Conservation (phyloP, 1,284 basidiomycete species). For the Heterobasidion irregulare region DNA sequence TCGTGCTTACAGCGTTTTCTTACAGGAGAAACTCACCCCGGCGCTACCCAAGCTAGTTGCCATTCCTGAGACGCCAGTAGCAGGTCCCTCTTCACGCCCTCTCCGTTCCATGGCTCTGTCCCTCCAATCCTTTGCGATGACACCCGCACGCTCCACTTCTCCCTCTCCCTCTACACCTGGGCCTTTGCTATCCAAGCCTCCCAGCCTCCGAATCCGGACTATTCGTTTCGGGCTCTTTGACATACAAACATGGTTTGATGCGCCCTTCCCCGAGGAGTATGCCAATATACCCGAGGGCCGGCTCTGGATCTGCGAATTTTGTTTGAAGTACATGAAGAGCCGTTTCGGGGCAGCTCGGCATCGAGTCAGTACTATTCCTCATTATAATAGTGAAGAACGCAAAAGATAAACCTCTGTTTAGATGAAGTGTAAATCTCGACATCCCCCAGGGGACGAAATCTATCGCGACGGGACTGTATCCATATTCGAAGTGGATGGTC, state of each 20-base stretch:
- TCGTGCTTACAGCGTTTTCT: neutral
- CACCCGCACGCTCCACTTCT: slow-evolving; percentile 21
- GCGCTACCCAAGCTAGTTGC: slow-evolving; percentile 25
- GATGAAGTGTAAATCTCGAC: slow-evolving; percentile 92
- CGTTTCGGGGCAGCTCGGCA: slow-evolving; percentile 85
- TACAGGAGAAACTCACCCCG: slow-evolving; percentile 47
- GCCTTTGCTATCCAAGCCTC: slow-evolving; percentile 26
- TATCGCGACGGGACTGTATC: slow-evolving; percentile 87
- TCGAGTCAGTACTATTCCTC: slow-evolving; percentile 46
- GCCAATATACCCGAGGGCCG: slow-evolving; percentile 87
- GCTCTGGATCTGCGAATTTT: slow-evolving; percentile 97
- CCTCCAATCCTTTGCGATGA: slow-evolving; percentile 12
- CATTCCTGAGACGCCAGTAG: slow-evolving; percentile 38
- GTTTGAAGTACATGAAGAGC: slow-evolving; percentile 98
- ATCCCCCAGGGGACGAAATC: slow-evolving; percentile 98
- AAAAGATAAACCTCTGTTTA: slow-evolving; percentile 22
- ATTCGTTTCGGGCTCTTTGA: slow-evolving; percentile 95
- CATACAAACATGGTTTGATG: slow-evolving; percentile 98
- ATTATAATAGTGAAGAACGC: no score
- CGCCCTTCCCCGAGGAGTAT: slow-evolving; percentile 98
- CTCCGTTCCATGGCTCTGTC: slow-evolving; percentile 46
- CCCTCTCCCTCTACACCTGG: slow-evolving; percentile 26
- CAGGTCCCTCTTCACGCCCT: slow-evolving; percentile 55
- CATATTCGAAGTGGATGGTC: slow-evolving; percentile 96
- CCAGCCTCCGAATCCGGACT: slow-evolving; percentile 65